A percentile compares a stretch with the other conserved stretches of the same genome.
phyloP scores from a whole-genome alignment of 352 stramenopile genomes.

The Globisporangium acanthophoron region DNA sequence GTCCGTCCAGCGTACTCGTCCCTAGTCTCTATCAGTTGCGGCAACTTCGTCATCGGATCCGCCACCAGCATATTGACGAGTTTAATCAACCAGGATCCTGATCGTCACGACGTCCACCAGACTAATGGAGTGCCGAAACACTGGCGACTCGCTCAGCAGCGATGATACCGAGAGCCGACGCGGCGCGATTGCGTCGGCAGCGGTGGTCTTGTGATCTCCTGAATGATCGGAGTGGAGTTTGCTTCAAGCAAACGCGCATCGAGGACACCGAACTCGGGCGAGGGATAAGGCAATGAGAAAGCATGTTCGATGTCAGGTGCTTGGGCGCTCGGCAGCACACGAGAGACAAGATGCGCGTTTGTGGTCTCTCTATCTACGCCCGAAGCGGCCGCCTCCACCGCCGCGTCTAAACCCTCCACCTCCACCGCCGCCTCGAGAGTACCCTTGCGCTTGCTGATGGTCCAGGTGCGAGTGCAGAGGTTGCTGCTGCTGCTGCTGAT shows the following conservation, averaged over 20 bases:
- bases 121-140: too few species aligned
- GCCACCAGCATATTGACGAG: too few species aligned
- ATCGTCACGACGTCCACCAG: too few species aligned
- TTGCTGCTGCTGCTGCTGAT: conserved; percentile 4
- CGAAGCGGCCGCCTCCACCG: conserved; percentile 23
- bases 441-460: conserved; percentile 16
- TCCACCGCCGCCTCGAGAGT: conserved; percentile 17
- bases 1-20: too few species aligned
- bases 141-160: too few species aligned
- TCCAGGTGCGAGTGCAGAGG: conserved; percentile 5
- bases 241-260: too few species aligned
- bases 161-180: too few species aligned
- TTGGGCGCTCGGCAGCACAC: neutral
- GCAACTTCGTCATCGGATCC: too few species aligned
- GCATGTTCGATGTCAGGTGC: neutral
- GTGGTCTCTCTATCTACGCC: conserved; percentile 16
- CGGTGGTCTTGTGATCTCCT: neutral
- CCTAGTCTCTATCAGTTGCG: too few species aligned
- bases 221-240: neutral
- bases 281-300: neutral
- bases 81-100: too few species aligned
- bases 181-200: neutral
- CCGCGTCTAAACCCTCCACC: conserved; percentile 12
- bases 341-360: neutral
- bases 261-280: neutral